phyloP scores from a whole-genome alignment of 352 stramenopile genomes.

The Phytopythium oedochilum region DNA sequence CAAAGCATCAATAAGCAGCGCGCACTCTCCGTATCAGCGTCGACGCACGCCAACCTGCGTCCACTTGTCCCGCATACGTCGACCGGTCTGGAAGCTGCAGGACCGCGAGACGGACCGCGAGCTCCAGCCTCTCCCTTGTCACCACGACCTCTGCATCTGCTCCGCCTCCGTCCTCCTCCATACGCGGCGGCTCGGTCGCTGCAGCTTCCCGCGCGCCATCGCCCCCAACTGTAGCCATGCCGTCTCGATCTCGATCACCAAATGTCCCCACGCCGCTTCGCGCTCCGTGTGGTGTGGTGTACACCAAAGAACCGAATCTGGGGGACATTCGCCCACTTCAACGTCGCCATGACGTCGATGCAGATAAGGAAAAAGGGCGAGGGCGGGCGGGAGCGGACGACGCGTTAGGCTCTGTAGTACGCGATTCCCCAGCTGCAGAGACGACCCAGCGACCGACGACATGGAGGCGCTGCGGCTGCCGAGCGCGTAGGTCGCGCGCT shows the following conservation, averaged over 20 bases:
- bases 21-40: no score
- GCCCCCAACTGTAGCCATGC: no score
- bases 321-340: background rate
- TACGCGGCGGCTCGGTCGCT: no score
- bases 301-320: no score
- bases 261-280: no score
- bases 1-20: background rate
- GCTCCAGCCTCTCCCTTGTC: background rate
- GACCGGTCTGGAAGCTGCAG: conserved; percentile 19
- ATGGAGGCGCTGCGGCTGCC: background rate
- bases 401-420: no score
- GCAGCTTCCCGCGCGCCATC: no score
- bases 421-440: no score
- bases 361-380: conserved; percentile 6
- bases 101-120: conserved; percentile 5
- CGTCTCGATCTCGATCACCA: background rate
- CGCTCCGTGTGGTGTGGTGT: no score
- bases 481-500: background rate
- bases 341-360: background rate
- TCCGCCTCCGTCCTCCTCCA: no score
- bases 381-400: no score
- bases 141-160: background rate
- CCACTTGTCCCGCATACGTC: conserved; percentile 29
- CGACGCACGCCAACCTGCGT: conserved; percentile 2
- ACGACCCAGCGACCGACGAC: no score